Conservation (phyloP, 2,329 filamentous ascomycete species). For the Colletotrichum eleusines region DNA sequence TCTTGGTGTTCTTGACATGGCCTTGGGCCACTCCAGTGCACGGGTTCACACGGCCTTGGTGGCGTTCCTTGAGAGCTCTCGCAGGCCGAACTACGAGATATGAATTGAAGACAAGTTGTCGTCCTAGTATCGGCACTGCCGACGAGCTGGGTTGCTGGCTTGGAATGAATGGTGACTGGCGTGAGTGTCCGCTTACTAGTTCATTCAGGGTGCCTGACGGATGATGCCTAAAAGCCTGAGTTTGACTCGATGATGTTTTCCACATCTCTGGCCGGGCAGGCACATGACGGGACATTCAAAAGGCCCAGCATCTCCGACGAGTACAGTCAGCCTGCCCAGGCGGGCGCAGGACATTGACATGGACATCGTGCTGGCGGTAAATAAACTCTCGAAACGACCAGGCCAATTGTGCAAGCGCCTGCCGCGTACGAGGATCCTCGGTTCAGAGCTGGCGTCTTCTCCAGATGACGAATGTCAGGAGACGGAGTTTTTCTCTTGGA, state of each 20-base stretch:
- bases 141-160: too few species aligned
- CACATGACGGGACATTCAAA: neutral
- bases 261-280: neutral
- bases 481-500: neutral
- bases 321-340: too few species aligned
- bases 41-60: neutral
- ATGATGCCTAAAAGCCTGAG: neutral
- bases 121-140: neutral
- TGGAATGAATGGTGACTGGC: neutral
- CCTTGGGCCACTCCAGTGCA: neutral
- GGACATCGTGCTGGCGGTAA: too few species aligned
- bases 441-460: neutral
- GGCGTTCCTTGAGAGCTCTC: neutral
- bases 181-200: too few species aligned
- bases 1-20: neutral
- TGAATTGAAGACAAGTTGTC: neutral
- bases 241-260: neutral
- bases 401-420: neutral
- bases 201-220: neutral
- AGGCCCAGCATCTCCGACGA: neutral
- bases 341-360: too few species aligned
- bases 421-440: neutral
- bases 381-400: neutral
- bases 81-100: too few species aligned
- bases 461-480: neutral